A percentile compares a stretch with the other conserved stretches of the same genome.
Evolutionary conservation across 2,329 filamentous ascomycete genomes (phyloP).

Genomic region (Capronia coronata): DNA sequence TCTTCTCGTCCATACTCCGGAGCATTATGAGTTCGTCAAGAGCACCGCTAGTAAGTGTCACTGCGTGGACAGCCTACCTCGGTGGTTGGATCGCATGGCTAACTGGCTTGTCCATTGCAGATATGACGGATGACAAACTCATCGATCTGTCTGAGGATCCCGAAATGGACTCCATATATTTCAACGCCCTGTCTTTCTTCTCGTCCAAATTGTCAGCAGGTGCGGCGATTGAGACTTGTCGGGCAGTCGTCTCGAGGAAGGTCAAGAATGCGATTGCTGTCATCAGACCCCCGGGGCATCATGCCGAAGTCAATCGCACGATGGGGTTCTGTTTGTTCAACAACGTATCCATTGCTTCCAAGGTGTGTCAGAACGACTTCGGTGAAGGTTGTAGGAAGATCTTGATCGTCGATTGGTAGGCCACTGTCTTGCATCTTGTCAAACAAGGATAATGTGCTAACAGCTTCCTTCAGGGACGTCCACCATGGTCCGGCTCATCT

Average conservation of each 20-base stretch:
- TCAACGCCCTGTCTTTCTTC: slow-evolving; percentile 72
- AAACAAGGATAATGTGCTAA: background rate
- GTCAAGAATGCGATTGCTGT: slow-evolving; percentile 95
- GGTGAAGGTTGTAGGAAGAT: slow-evolving; percentile 79
- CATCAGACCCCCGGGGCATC: slow-evolving; percentile 89
- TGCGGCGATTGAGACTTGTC: slow-evolving; percentile 91
- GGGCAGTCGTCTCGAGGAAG: slow-evolving; percentile 72
- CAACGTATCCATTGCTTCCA: slow-evolving; percentile 90
- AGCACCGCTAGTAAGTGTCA: slow-evolving; percentile 39
- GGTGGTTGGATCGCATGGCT: background rate
- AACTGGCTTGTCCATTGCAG: slow-evolving; percentile 30
- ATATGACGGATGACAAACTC: slow-evolving; percentile 54
- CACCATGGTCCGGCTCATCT: slow-evolving; percentile 49
- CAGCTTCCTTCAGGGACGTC: slow-evolving; percentile 48
- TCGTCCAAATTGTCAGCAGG: slow-evolving; percentile 80
- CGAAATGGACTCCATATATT: slow-evolving; percentile 70
- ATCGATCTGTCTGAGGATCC: slow-evolving; percentile 55
- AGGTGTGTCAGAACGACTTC: slow-evolving; percentile 74
- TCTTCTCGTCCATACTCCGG: slow-evolving; percentile 66
- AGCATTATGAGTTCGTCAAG: slow-evolving; percentile 74
- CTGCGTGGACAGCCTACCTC: background rate
- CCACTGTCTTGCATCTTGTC: background rate
- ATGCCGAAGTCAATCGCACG: slow-evolving; percentile 76
- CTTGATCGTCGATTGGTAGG: slow-evolving; percentile 87
- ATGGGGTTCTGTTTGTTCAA: slow-evolving; percentile 98